Conservation (phyloP, 805 yeast species). For the Candida saitoana region DNA sequence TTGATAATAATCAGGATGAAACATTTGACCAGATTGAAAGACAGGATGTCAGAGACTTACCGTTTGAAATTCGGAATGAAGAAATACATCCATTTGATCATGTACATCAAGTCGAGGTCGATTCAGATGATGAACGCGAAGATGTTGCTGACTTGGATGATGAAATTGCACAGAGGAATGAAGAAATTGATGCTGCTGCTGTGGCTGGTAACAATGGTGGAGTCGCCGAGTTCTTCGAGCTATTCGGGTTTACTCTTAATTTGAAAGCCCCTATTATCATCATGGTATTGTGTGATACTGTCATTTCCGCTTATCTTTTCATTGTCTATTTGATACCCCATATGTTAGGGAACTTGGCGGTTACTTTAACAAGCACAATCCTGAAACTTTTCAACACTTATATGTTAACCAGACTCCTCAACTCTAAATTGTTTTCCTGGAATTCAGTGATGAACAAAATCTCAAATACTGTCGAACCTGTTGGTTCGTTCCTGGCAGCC, state of each 20-base stretch:
- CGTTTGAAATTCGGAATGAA: background rate
- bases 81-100: background rate
- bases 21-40: background rate
- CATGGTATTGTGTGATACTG: slow-evolving; percentile 27
- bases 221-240: slow-evolving; percentile 27
- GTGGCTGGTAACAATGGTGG: slow-evolving; percentile 16
- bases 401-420: background rate
- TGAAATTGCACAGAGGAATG: slow-evolving; percentile 4
- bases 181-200: slow-evolving; percentile 9
- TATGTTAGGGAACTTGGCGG: slow-evolving; percentile 33
- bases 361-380: slow-evolving; percentile 12
- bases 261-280: slow-evolving; percentile 33
- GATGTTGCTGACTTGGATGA: slow-evolving; percentile 6
- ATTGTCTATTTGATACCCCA: slow-evolving; percentile 48
- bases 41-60: background rate
- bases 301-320: slow-evolving; percentile 35
- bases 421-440: background rate
- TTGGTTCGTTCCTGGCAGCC: background rate
- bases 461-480: background rate
- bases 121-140: slow-evolving; percentile 12
- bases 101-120: slow-evolving; percentile 9
- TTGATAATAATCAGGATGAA: background rate
- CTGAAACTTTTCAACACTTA: slow-evolving; percentile 3
- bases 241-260: slow-evolving; percentile 33
- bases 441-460: background rate